Evolutionary conservation across 1,284 basidiomycete species (phyloP).

Genomic region (Sporisorium reilianum): DNA sequence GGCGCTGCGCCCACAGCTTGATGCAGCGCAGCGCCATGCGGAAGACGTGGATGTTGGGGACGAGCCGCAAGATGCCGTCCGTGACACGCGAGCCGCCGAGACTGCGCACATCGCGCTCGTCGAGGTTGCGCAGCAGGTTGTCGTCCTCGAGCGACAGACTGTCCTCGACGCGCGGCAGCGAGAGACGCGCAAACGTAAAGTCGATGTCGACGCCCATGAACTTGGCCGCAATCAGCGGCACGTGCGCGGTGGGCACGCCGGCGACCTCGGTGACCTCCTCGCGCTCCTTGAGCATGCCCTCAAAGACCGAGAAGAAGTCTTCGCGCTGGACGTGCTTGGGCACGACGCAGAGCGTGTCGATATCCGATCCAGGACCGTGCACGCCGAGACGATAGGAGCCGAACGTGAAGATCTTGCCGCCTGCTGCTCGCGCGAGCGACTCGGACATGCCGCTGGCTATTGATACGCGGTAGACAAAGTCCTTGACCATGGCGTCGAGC

Average conservation of each 20-base stretch:
- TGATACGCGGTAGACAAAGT: conserved; percentile 89
- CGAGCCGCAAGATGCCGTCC: conserved; percentile 93
- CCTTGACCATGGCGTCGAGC: conserved; percentile 88
- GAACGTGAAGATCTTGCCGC: conserved; percentile 99
- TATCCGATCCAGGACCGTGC: conserved; percentile 95
- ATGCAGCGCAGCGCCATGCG: conserved; percentile 94
- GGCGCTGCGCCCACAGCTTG: conserved; percentile 95
- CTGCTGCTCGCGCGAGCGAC: conserved; percentile 83
- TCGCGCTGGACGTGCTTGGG: conserved; percentile 94
- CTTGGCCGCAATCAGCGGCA: conserved; percentile 92
- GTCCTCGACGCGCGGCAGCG: conserved; percentile 87
- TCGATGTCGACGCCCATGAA: conserved; percentile 94
- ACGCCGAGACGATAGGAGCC: conserved; percentile 87
- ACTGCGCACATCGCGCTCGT: conserved; percentile 94
- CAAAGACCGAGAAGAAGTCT: conserved; percentile 94
- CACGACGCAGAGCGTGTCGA: conserved; percentile 98
- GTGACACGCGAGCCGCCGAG: conserved; percentile 96
- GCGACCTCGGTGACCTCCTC: conserved; percentile 91
- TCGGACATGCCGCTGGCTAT: conserved; percentile 86
- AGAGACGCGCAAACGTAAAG: conserved; percentile 89
- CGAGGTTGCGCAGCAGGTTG: conserved; percentile 89
- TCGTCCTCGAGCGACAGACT: conserved; percentile 90
- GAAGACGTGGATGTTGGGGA: conserved; percentile 94
- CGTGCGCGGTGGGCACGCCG: conserved; percentile 93
- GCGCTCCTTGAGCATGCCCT: conserved; percentile 85